Evolutionary conservation across 805 yeast genomes (phyloP).

Genomic region (Metschnikowia lachancei): DNA sequence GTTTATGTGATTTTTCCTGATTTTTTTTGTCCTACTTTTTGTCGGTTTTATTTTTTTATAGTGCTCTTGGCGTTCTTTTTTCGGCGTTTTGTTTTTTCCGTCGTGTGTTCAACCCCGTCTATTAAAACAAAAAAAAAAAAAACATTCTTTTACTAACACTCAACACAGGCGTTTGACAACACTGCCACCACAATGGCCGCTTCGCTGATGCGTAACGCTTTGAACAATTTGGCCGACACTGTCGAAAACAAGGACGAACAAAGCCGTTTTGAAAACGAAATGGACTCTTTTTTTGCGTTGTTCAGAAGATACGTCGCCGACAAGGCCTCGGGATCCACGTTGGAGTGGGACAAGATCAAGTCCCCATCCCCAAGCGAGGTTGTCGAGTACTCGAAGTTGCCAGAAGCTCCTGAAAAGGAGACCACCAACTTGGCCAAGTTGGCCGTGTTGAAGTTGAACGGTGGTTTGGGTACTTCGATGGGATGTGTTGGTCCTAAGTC

Average conservation of each 20-base stretch:
- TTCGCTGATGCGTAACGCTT: constrained; percentile 94
- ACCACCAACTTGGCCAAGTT: constrained; percentile 65
- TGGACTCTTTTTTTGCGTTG: constrained; percentile 91
- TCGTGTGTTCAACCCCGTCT: too few relatives aligned
- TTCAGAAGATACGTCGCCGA: constrained; percentile 90
- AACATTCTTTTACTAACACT: constrained; percentile 12
- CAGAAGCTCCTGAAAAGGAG: constrained; percentile 23
- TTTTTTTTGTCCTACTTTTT: too few relatives aligned
- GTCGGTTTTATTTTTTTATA: too few relatives aligned
- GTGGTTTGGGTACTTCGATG: constrained; percentile 99
- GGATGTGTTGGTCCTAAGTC: constrained; percentile 99
- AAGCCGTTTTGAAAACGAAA: constrained; percentile 74
- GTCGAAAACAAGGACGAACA: constrained; percentile 51
- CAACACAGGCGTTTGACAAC: constrained; percentile 77
- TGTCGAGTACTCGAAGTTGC: constrained; percentile 63
- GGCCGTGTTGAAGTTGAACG: constrained; percentile 94
- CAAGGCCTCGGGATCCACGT: constrained; percentile 77
- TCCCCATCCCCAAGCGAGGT: constrained; percentile 91
- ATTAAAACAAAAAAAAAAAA: too few relatives aligned
- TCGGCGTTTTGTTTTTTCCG: too few relatives aligned
- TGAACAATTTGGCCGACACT: constrained; percentile 86
- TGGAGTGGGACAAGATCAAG: constrained; percentile 94
- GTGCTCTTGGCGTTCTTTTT: too few relatives aligned
- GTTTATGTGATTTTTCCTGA: too few relatives aligned
- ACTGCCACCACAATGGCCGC: constrained; percentile 95